phyloP scores from a whole-genome alignment of 495 filamentous ascomycete species.

The Saxophila tyrrhenica region DNA sequence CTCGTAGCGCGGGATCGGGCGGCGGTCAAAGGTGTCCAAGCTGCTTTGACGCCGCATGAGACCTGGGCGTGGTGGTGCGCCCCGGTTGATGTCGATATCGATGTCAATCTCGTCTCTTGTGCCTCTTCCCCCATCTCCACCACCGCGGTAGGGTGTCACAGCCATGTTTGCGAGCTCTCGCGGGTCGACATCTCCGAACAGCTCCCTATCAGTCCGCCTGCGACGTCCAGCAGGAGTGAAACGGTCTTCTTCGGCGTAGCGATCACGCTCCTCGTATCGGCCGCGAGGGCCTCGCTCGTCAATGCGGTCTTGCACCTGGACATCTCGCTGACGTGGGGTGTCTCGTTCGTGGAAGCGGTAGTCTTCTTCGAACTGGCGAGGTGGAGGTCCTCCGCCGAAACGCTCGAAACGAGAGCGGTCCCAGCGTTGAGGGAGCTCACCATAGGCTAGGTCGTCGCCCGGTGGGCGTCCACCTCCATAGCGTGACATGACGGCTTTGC shows the following conservation, averaged over 20 bases:
- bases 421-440: slow-evolving; percentile 27
- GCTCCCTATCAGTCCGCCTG: slow-evolving; percentile 17
- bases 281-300: slow-evolving; percentile 21
- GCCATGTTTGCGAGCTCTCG: slow-evolving; percentile 28
- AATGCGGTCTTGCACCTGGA: slow-evolving; percentile 25
- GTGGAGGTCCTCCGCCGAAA: slow-evolving; percentile 20
- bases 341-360: slow-evolving; percentile 22
- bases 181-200: slow-evolving; percentile 26
- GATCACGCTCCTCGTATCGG: slow-evolving; percentile 40
- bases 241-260: slow-evolving; percentile 44
- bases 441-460: slow-evolving; percentile 23
- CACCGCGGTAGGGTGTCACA: slow-evolving; percentile 28
- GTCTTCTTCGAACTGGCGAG: slow-evolving; percentile 27
- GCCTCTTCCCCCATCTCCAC: slow-evolving; percentile 19
- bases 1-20: slow-evolving; percentile 39
- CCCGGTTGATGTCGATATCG: slow-evolving; percentile 28
- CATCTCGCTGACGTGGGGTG: slow-evolving; percentile 21
- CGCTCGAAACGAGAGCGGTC: slow-evolving; percentile 32
- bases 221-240: slow-evolving; percentile 35
- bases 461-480: slow-evolving; percentile 9
- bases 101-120: slow-evolving; percentile 14
- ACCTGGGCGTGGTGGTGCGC: slow-evolving; percentile 40
- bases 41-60: slow-evolving; percentile 55
- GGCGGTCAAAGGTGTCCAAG: slow-evolving; percentile 61
- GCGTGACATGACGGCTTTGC: neutral